Base-by-base conservation (phyloP, 2,329 filamentous ascomycete genomes). In the Fusarium nanum region DNA sequence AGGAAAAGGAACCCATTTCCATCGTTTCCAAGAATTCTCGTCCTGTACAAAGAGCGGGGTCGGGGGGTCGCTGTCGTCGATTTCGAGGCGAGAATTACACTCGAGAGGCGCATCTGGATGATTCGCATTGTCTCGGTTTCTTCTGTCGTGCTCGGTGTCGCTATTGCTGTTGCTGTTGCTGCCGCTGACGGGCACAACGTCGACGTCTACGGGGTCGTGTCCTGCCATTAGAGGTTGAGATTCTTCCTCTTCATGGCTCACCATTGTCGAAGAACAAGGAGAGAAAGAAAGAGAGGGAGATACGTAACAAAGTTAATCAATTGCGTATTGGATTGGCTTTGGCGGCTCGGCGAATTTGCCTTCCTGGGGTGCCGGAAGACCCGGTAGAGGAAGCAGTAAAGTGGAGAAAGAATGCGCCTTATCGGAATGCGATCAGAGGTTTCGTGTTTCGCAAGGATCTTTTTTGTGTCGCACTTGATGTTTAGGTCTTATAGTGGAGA, bases 41-140 rank as follows among this genome's bases (percentile, higher is more conserved):
- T 89, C 86, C 75, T 89, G 86, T 65, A 89, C 78, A 75, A 90
- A 89, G 61, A 87, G 86, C 60, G 88, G 88, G n/a, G 85, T 87
- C 10, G 86, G 83, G 37, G 82, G 74, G 30, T 73, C 73, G 73
- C 73, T 79, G 45, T 76, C 81, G 52, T 81, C 84, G 70, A 88
- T 78, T 68, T 85, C 82, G 70, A 87, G 80, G 22, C 75, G 77
- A 47, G 75, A 75, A 56, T 75, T 73, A 22, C 76, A 76, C 56
- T 78, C 75, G 64, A 83, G 76, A n/a, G 83, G 82, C 50, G 80
- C 81, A 76, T 84, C 82, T 40, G 81, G 80, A 70, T 83, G 82
- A 27, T 68, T 60, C 69, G 54, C 53, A 48, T 70, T 47, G 56
- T 60, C 40, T 64, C 54, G 63, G 14, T 41, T 27, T 34, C 62